These are phyloP conservation scores for Coniella vitis DNA, from an alignment of 2,329 filamentous ascomycete species.

Conservation along the genomic window DNA sequence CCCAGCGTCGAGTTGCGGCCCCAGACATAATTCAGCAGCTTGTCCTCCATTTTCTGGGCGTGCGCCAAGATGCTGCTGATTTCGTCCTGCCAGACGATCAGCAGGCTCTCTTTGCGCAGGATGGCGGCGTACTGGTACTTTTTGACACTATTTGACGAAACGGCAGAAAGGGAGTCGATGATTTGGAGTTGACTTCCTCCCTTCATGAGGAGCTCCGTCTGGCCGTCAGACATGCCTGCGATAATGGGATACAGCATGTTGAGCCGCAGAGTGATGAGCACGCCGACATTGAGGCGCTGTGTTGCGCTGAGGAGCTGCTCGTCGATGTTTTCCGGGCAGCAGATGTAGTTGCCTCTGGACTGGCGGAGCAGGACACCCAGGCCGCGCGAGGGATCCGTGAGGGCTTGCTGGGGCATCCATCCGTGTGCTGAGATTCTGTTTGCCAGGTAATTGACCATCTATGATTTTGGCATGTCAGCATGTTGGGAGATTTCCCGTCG, in stretches of 20 bases:
- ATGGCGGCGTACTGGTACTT: conserved; percentile 37
- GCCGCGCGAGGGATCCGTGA: conserved; percentile 19
- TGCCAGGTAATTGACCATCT: conserved; percentile 28
- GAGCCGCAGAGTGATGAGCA: conserved; percentile 43
- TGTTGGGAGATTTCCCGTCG: too few species aligned
- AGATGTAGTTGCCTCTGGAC: conserved; percentile 33
- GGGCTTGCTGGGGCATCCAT: conserved; percentile 23
- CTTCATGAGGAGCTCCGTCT: conserved; percentile 35
- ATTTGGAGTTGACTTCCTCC: conserved; percentile 38
- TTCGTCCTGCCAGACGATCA: conserved; percentile 38
- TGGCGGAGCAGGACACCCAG: conserved; percentile 32
- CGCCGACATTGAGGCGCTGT: conserved; percentile 36
- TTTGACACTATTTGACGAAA: conserved; percentile 32
- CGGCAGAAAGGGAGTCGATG: conserved; percentile 33
- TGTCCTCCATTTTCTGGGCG: conserved; percentile 28
- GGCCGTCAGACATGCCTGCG: conserved; percentile 30
- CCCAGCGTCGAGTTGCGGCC: conserved; percentile 13
- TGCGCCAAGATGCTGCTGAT: conserved; percentile 33
- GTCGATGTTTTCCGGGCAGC: conserved; percentile 32
- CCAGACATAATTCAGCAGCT: conserved; percentile 27
- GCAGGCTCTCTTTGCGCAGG: conserved; percentile 32
- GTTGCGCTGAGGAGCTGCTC: conserved; percentile 34
- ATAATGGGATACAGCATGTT: conserved; percentile 40
- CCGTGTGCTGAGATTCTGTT: conserved; percentile 24
- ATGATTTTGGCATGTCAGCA: too few species aligned